Conservation (phyloP, 768 basidiomycete genomes). For the Lactarius evosmus region DNA sequence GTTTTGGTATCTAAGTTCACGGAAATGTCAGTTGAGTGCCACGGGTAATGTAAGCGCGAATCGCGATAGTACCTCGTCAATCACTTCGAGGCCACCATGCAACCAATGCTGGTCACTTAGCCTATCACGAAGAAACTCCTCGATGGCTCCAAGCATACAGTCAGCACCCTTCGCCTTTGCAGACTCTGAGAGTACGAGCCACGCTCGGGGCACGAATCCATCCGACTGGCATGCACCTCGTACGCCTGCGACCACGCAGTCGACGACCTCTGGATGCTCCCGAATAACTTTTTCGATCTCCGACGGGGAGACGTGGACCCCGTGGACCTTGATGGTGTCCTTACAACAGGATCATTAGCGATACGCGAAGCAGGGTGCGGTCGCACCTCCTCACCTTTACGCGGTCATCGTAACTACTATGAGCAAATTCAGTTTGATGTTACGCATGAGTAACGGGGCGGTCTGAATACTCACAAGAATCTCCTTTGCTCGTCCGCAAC, state of each 20-base stretch:
- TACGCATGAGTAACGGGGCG: neutral
- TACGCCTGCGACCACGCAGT: constrained; percentile 74
- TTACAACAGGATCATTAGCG: constrained; percentile 29
- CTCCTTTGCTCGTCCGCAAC: constrained; percentile 54
- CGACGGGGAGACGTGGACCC: constrained; percentile 71
- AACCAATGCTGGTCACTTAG: constrained; percentile 74
- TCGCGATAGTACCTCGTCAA: constrained; percentile 47
- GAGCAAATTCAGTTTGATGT: neutral
- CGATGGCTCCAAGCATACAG: constrained; percentile 44
- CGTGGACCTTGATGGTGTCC: constrained; percentile 78
- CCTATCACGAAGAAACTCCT: constrained; percentile 56
- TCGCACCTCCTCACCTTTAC: constrained; percentile 48
- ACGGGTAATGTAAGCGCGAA: neutral
- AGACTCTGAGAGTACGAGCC: constrained; percentile 60
- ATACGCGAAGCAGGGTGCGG: neutral
- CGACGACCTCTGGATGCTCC: constrained; percentile 57
- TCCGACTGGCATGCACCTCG: constrained; percentile 65
- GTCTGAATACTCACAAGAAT: constrained; percentile 51
- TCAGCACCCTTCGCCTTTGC: constrained; percentile 49
- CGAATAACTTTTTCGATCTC: constrained; percentile 71
- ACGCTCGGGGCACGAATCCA: constrained; percentile 73
- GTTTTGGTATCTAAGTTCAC: constrained; percentile 60
- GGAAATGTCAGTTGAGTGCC: neutral
- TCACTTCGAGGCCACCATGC: constrained; percentile 64
- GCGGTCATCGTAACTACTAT: constrained; percentile 62